phyloP scores from a whole-genome alignment of 306 rosid genomes.

The Luffa acutangula region DNA sequence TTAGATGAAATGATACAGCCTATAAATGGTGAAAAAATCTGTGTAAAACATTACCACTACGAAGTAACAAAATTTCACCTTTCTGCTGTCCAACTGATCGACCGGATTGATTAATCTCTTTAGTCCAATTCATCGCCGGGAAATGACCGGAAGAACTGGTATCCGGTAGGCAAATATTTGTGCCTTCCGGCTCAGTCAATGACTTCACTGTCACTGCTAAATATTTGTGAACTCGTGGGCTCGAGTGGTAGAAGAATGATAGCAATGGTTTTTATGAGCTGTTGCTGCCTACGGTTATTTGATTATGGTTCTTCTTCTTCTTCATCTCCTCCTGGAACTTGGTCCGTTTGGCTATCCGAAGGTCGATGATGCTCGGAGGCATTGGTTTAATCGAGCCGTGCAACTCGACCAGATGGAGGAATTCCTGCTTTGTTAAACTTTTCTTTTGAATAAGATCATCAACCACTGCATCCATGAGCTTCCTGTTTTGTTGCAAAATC shows the following conservation, averaged over 20 bases:
- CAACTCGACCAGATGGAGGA: constrained; percentile 51
- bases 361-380: constrained; percentile 60
- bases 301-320: constrained; percentile 16
- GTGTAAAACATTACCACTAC: not conserved
- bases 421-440: constrained; percentile 69
- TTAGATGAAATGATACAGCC: not conserved
- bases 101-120: not conserved
- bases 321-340: constrained; percentile 35
- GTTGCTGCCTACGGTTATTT: constrained; percentile 10
- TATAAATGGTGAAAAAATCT: not conserved
- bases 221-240: not conserved
- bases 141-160: not conserved
- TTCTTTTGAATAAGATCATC: constrained; percentile 70
- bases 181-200: not conserved
- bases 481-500: constrained; percentile 63
- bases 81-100: not conserved
- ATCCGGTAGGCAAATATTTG: not conserved
- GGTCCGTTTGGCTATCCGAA: constrained; percentile 47
- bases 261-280: not conserved
- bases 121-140: not conserved
- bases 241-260: not conserved
- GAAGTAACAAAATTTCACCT: not conserved
- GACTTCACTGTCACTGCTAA: not conserved
- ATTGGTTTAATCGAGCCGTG: constrained; percentile 50
- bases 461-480: constrained; percentile 68